A percentile compares a stretch with the other conserved stretches of the same genome.
These are phyloP conservation scores for Aspergillus ustus DNA, from an alignment of 2,329 filamentous ascomycete genomes.

Conservation along the genomic window DNA sequence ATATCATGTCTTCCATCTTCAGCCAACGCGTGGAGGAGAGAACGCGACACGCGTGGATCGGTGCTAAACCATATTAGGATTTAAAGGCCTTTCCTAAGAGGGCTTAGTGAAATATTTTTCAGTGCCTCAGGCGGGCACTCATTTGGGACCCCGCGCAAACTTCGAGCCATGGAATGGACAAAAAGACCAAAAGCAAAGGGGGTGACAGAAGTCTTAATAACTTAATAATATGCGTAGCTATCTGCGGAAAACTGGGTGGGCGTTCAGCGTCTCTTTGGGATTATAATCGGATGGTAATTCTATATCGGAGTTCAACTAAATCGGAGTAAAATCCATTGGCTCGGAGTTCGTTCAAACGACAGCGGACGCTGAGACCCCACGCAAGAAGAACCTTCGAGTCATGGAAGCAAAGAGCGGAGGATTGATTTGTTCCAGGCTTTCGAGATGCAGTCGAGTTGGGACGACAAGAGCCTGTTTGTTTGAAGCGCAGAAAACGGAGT, in stretches of 20 bases:
- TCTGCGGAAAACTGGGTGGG: neutral
- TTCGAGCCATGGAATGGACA: neutral
- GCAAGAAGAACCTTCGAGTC: neutral
- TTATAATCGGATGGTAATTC: neutral
- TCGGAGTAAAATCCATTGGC: neutral
- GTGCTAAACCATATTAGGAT: slow-evolving; percentile 8
- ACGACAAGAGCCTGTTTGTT: no score
- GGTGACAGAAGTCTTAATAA: neutral
- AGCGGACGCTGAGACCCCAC: neutral
- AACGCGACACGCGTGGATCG: slow-evolving; percentile 8
- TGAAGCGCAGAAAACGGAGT: no score
- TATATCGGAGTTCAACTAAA: neutral
- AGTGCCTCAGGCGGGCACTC: neutral
- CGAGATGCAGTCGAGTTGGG: no score
- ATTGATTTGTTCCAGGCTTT: neutral
- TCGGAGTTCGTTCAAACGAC: neutral
- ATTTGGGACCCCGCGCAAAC: neutral
- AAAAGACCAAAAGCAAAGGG: neutral
- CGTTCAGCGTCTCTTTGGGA: neutral
- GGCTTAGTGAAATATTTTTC: neutral
- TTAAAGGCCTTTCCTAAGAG: neutral
- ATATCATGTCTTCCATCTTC: slow-evolving; percentile 14
- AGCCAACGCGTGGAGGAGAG: slow-evolving; percentile 7
- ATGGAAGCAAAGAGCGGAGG: neutral
- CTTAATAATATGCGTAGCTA: neutral